These are phyloP conservation scores for Lablab purpureus DNA, from an alignment of 306 rosid species.

Conservation along the genomic window DNA sequence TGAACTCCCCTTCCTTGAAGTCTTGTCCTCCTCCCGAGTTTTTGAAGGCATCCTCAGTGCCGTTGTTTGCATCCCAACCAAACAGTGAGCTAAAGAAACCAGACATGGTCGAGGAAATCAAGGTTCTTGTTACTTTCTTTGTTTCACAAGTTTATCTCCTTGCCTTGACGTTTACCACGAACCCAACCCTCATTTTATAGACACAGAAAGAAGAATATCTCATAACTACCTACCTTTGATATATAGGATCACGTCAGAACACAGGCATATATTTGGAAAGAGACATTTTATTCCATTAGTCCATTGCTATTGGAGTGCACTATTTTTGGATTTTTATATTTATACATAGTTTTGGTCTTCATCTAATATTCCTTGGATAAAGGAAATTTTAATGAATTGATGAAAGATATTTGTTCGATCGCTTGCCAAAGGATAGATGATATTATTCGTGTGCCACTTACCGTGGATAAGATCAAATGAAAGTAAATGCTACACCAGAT, in stretches of 20 bases:
- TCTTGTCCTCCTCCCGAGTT: not conserved
- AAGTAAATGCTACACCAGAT: not conserved
- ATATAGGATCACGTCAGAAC: not conserved
- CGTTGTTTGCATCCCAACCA: not conserved
- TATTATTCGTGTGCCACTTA: not conserved
- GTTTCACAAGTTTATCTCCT: not conserved
- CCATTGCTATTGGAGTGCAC: not conserved
- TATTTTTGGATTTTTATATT: not conserved
- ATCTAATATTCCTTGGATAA: not conserved
- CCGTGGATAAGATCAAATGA: not conserved
- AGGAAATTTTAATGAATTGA: not conserved
- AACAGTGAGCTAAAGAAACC: not conserved
- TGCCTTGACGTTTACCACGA: not conserved
- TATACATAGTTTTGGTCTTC: not conserved
- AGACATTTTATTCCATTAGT: not conserved
- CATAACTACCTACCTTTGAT: not conserved
- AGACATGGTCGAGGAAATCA: not conserved
- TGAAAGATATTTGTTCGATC: not conserved
- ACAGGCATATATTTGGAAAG: not conserved
- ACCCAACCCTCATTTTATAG: not conserved
- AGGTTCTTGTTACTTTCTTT: not conserved
- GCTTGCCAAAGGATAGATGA: not conserved
- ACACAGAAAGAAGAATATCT: not conserved
- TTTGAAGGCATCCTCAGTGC: conserved; percentile 1
- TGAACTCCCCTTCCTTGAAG: not conserved